These are phyloP conservation scores for Blastomyces silverae DNA, from an alignment of 2,329 filamentous ascomycete species.

Conservation along the genomic window DNA sequence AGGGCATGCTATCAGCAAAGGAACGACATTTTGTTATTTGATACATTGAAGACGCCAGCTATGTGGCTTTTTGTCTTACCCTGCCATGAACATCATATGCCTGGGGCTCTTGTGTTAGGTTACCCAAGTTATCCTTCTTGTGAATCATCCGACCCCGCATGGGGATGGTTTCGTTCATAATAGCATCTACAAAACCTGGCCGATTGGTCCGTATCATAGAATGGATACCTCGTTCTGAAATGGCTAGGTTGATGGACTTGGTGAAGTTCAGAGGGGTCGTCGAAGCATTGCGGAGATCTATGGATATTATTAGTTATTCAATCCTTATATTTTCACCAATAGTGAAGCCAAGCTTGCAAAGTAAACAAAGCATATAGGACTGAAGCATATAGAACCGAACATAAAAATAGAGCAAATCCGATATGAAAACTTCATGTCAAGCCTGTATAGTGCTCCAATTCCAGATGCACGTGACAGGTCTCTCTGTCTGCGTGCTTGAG, in stretches of 20 bases:
- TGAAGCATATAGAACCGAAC: not conserved
- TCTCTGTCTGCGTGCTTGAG: too few species aligned
- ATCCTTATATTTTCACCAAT: not conserved
- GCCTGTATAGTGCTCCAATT: not conserved
- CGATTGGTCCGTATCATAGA: conserved; percentile 67
- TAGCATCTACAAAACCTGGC: conserved; percentile 60
- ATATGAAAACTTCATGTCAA: not conserved
- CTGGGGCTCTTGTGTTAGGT: conserved; percentile 71
- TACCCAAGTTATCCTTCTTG: conserved; percentile 56
- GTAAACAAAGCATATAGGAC: not conserved
- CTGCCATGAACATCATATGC: conserved; percentile 83
- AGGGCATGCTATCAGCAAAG: conserved; percentile 3
- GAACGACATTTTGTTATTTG: not conserved
- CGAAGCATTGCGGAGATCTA: conserved; percentile 77
- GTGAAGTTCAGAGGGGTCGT: conserved; percentile 90
- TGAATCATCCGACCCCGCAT: conserved; percentile 98
- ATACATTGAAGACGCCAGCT: not conserved
- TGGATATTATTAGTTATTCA: not conserved
- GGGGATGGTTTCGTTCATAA: conserved; percentile 73
- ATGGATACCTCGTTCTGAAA: conserved; percentile 90
- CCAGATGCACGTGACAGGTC: not conserved
- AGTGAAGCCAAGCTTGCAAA: conserved; percentile 5
- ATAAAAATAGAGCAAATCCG: not conserved
- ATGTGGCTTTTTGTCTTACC: conserved; percentile 45
- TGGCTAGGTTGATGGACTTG: conserved; percentile 94